Base-by-base conservation (phyloP, 192 early-diverging fungal genomes). In the Coemansia sp. region DNA sequence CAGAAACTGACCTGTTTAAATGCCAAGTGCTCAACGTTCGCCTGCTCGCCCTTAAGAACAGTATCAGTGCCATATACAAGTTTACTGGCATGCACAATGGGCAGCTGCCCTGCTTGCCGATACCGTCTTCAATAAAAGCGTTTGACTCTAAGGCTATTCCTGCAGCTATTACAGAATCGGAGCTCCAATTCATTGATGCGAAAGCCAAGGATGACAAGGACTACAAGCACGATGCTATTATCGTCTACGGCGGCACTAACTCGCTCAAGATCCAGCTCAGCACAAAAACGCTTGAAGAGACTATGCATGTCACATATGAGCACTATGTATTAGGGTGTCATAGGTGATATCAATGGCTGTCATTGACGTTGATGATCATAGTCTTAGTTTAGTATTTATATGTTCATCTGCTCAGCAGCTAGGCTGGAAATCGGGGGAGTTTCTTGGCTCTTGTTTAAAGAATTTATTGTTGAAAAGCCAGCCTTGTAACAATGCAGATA, bases 221-320 rank as follows among this genome's bases (percentile, higher is more conserved):
- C 15, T 97, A 95, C 66, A 71, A 89, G 38, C 86, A 93, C 67
- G 89, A 96, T 70, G 95, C 95, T 0, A 80, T 87, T 31, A 94
- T 99, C 58, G 95, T 99, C 64, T 99, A 98, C 73, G 97, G 97
- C 46, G 97, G 98, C 74, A 99, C 96, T 0, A 95, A 99, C 86
- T 99, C 97, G 5, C 93, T 99, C 27, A 98, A 98, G 97, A 92
- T 99, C 51, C 95, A 96, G 62, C 98, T 99, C 89, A 96, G 97
- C 32, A 86, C 87, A 12, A 77, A 86, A 38, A 82, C 73, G 55
- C 85, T 98, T 32, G 89, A 80, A n/a, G 91, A 96, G 10, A 88
- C 94, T 5, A 97, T 99, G 97, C 75, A n/a, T n/a, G n/a, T 27
- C 25, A 27, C 25, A 27, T 27, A 27, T 27, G 25, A 27, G 25